Evolutionary conservation across 2,329 filamentous ascomycete species (phyloP).

Genomic region (Leptographium radiaticola): DNA sequence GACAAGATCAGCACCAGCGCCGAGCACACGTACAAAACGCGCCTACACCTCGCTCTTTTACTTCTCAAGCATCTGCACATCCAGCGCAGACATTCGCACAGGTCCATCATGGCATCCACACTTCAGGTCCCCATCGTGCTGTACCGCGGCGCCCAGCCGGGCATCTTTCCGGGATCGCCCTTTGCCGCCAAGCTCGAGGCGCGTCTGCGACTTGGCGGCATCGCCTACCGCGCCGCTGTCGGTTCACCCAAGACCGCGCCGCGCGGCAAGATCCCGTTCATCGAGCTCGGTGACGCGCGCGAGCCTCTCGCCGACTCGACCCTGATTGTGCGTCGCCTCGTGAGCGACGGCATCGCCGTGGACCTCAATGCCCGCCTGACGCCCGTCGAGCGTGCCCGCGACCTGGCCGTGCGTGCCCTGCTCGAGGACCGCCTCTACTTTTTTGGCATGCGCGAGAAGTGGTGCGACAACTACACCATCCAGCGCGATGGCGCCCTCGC

Average conservation of each 20-base stretch:
- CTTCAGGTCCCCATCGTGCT: too few relatives aligned
- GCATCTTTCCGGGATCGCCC: slow-evolving; percentile 42
- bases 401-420: slow-evolving; percentile 38
- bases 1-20: too few relatives aligned
- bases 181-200: slow-evolving; percentile 51
- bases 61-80: too few relatives aligned
- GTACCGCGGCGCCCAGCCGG: slow-evolving; percentile 10
- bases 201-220: slow-evolving; percentile 38
- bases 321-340: slow-evolving; percentile 37
- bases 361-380: neutral
- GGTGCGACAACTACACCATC: slow-evolving; percentile 38
- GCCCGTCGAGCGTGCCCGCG: slow-evolving; percentile 26
- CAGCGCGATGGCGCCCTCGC: slow-evolving; percentile 41
- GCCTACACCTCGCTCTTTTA: too few relatives aligned
- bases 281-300: slow-evolving; percentile 20
- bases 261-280: slow-evolving; percentile 47
- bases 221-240: slow-evolving; percentile 30
- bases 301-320: slow-evolving; percentile 34
- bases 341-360: slow-evolving; percentile 8
- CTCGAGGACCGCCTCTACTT: slow-evolving; percentile 50
- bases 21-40: too few relatives aligned
- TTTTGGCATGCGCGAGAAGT: slow-evolving; percentile 15
- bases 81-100: too few relatives aligned
- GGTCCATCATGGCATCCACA: too few relatives aligned
- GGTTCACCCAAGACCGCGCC: slow-evolving; percentile 35